Percentiles rank a stretch among this genome's conserved stretches.
Conservation (phyloP, 768 basidiomycete genomes). For the Podaxis sp. region DNA sequence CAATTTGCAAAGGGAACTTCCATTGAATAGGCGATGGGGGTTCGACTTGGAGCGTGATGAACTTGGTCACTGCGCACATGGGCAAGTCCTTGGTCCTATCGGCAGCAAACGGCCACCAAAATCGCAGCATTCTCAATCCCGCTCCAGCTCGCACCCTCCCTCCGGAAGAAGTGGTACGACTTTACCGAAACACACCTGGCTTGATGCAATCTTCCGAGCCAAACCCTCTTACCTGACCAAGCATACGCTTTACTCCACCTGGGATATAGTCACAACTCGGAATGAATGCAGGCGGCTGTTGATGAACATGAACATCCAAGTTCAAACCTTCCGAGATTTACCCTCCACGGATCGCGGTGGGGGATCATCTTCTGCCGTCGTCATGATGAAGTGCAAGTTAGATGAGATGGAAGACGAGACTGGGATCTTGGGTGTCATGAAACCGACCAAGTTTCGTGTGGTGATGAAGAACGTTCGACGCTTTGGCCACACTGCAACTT, state of each 20-base stretch:
- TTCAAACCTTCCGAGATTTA: conserved; percentile 24
- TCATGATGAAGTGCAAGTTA: conserved; percentile 74
- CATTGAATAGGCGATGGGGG: background rate
- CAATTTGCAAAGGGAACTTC: conserved; percentile 5
- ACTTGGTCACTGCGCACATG: conserved; percentile 5
- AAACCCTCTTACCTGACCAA: conserved; percentile 46
- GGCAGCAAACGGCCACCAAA: background rate
- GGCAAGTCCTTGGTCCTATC: background rate
- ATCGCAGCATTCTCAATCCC: background rate
- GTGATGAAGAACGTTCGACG: conserved; percentile 48
- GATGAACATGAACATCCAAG: conserved; percentile 65
- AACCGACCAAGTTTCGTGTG: conserved; percentile 79
- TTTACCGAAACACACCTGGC: conserved; percentile 70
- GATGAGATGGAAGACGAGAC: conserved; percentile 62
- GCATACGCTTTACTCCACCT: conserved; percentile 49
- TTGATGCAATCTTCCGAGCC: conserved; percentile 86
- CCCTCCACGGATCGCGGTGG: conserved; percentile 49
- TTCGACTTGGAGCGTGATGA: background rate
- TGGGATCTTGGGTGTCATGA: conserved; percentile 53
- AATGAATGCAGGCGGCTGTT: conserved; percentile 74
- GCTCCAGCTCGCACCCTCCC: background rate
- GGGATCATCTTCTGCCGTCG: conserved; percentile 46
- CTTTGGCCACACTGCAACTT: conserved; percentile 14
- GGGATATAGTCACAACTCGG: conserved; percentile 62
- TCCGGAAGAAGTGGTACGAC: background rate